These are phyloP conservation scores for Toxicodendron radicans DNA, from an alignment of 345 rosid genomes.

Conservation along the genomic window DNA sequence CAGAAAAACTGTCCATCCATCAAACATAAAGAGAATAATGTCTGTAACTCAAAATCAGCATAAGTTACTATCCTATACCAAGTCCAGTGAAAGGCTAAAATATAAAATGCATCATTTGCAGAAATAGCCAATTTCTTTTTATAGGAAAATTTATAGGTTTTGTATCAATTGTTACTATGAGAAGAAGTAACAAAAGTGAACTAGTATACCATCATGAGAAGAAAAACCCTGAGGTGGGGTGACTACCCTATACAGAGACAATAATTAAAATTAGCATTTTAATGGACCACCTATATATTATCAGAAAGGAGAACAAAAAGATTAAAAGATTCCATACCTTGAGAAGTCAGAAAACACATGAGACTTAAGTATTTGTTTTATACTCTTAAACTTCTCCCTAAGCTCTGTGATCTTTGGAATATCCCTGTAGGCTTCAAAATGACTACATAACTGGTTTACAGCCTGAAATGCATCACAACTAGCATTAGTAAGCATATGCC, in stretches of 20 bases:
- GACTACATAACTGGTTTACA: constrained; percentile 93
- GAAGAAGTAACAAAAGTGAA: no score
- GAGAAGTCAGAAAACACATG: constrained; percentile 96
- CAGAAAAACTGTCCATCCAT: neutral
- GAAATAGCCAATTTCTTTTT: neutral
- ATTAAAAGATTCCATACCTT: constrained; percentile 50
- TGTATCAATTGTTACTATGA: no score
- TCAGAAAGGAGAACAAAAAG: neutral
- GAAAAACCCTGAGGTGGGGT: no score
- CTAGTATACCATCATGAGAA: no score
- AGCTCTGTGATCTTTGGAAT: constrained; percentile 97
- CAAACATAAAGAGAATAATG: neutral
- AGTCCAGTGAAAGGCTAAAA: neutral
- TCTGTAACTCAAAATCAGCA: neutral
- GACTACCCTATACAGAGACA: neutral
- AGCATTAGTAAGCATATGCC: constrained; percentile 19
- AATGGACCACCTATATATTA: constrained; percentile 3
- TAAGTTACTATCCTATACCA: neutral
- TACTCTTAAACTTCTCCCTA: constrained; percentile 91
- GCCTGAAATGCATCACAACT: constrained; percentile 65
- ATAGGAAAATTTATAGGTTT: no score
- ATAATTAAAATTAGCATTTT: neutral
- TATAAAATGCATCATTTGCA: neutral
- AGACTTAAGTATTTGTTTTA: constrained; percentile 92
- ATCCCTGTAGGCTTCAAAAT: constrained; percentile 97